Percentiles rank a stretch among this genome's conserved stretches.
Conservation (phyloP, 1,284 basidiomycete species). For the Cutaneotrichosporon sp. region DNA sequence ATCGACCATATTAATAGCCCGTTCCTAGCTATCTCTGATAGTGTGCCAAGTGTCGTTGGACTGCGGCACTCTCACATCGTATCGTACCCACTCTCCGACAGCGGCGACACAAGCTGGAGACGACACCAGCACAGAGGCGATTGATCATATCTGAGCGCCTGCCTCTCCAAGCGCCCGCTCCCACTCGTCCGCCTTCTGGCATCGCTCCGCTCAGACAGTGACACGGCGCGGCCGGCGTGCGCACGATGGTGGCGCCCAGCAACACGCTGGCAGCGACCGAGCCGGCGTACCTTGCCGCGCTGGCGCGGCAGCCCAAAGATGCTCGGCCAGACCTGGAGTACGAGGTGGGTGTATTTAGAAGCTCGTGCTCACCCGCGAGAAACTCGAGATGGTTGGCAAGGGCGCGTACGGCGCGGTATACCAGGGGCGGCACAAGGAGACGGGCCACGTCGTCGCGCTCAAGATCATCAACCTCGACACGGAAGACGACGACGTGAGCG, state of each 20-base stretch:
- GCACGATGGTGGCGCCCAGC: constrained; percentile 1
- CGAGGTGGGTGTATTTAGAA: constrained; percentile 24
- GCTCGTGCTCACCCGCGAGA: constrained; percentile 40
- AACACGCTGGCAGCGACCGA: constrained; percentile 23
- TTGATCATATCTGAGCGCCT: too few species aligned
- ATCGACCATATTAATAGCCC: too few species aligned
- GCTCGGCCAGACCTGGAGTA: constrained; percentile 37
- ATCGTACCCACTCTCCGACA: too few species aligned
- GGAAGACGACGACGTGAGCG: constrained; percentile 90
- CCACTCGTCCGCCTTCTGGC: too few species aligned
- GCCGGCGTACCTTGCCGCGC: constrained; percentile 35
- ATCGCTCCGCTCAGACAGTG: too few species aligned
- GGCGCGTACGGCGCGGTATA: constrained; percentile 95
- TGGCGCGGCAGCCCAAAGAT: constrained; percentile 42
- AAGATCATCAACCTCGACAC: constrained; percentile 99
- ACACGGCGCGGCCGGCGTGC: too few species aligned
- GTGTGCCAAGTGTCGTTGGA: too few species aligned
- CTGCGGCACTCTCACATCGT: too few species aligned
- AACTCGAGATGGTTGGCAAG: constrained; percentile 78
- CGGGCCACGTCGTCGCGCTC: constrained; percentile 82
- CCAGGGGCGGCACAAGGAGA: constrained; percentile 76
- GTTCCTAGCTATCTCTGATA: too few species aligned
- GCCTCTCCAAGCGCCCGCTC: too few species aligned
- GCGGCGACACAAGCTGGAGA: too few species aligned
- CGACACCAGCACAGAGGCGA: too few species aligned